Evolutionary conservation across 441 rosid species (phyloP).

Genomic region (Pelargonium myrrhifolium): DNA sequence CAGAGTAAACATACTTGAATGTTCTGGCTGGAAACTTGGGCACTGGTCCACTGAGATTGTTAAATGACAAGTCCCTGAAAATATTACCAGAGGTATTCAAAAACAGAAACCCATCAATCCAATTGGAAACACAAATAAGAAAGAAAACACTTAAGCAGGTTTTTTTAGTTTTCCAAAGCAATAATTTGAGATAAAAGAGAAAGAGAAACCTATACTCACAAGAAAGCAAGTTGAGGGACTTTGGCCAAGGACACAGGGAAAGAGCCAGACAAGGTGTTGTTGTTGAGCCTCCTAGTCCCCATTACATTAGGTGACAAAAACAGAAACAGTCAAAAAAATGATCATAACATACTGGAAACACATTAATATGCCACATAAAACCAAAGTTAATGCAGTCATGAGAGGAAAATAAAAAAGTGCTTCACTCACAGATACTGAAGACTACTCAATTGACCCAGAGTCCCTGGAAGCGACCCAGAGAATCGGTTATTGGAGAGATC

Average conservation of each 20-base stretch:
- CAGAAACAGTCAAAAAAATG: constrained; percentile 13
- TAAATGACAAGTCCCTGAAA: constrained; percentile 80
- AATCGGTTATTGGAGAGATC: constrained; percentile 81
- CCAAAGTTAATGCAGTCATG: background rate
- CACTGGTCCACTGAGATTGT: constrained; percentile 80
- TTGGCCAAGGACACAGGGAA: constrained; percentile 62
- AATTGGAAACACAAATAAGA: background rate
- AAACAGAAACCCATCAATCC: background rate
- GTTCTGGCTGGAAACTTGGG: constrained; percentile 82
- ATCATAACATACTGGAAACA: constrained; percentile 9
- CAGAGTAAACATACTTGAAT: constrained; percentile 50
- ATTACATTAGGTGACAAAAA: constrained; percentile 6
- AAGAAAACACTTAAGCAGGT: background rate
- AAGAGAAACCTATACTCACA: constrained; percentile 38
- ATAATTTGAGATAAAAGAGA: background rate
- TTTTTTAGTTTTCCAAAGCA: constrained; percentile 1
- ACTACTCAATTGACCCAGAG: constrained; percentile 47
- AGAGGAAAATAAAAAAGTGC: background rate
- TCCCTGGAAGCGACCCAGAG: constrained; percentile 51
- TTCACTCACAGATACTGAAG: constrained; percentile 70
- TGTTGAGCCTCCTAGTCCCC: constrained; percentile 72
- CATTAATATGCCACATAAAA: background rate
- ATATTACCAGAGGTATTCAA: constrained; percentile 5
- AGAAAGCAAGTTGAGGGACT: constrained; percentile 75
- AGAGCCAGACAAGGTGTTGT: constrained; percentile 72